Conservation (phyloP, 495 filamentous ascomycete genomes). For the Podospora appendiculata region DNA sequence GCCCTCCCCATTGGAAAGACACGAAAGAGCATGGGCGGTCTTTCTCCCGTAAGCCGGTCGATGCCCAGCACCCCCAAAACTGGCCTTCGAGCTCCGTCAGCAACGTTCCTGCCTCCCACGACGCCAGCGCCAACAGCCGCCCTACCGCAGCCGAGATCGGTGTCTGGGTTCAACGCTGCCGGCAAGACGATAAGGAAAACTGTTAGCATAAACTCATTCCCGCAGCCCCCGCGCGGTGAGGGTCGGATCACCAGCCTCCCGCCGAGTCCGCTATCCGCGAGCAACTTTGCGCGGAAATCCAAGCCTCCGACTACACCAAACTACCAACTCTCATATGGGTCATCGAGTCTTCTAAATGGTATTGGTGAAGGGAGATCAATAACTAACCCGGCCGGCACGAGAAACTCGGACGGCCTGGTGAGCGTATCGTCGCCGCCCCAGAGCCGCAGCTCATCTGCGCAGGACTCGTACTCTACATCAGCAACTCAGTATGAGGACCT, state of each 20-base stretch:
- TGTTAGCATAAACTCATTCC: conserved; percentile 86
- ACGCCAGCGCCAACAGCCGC: conserved; percentile 42
- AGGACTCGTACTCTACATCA: conserved; percentile 84
- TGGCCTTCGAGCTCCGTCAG: conserved; percentile 56
- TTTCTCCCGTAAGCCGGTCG: conserved; percentile 39
- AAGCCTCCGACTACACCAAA: conserved; percentile 29
- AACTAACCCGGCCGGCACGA: conserved; percentile 43
- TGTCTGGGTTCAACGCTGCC: conserved; percentile 42
- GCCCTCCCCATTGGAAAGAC: conserved; percentile 65
- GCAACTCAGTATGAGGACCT: conserved; percentile 79
- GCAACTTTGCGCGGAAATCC: conserved; percentile 32
- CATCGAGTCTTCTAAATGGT: conserved; percentile 70
- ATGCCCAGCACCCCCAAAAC: conserved; percentile 45
- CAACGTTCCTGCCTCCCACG: conserved; percentile 32
- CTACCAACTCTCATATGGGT: conserved; percentile 39
- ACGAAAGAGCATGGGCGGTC: conserved; percentile 49
- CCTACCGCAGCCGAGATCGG: conserved; percentile 43
- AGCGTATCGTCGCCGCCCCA: conserved; percentile 73
- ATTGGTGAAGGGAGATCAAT: conserved; percentile 69
- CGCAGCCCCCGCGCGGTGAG: conserved; percentile 69
- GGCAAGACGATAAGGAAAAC: conserved; percentile 69
- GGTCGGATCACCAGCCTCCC: conserved; percentile 47
- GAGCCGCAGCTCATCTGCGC: conserved; percentile 80
- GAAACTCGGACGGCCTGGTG: conserved; percentile 62
- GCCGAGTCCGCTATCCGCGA: conserved; percentile 51